These are phyloP conservation scores for Eutrema salsugineum DNA, from an alignment of 441 rosid species.

Conservation along the genomic window DNA sequence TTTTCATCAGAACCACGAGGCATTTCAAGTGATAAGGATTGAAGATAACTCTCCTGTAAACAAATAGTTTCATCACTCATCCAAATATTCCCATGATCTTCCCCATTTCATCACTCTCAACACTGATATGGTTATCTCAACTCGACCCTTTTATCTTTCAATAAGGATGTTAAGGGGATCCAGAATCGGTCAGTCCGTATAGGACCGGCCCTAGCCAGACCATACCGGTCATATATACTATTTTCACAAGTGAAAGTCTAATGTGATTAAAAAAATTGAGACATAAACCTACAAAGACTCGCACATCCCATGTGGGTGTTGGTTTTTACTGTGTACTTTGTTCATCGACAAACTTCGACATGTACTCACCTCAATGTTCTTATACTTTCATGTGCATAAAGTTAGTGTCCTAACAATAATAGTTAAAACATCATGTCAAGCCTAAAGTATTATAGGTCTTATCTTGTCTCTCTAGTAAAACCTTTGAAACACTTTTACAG, in stretches of 20 bases:
- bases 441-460: neutral
- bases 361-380: constrained; percentile 21
- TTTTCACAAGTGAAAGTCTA: neutral
- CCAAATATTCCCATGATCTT: neutral
- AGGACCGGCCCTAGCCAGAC: neutral
- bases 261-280: neutral
- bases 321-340: constrained; percentile 12
- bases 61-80: neutral
- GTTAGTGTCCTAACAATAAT: neutral
- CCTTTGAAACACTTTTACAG: neutral
- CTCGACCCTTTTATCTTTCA: neutral
- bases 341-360: constrained; percentile 23
- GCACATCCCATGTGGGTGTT: constrained; percentile 13
- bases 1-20: neutral
- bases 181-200: neutral
- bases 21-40: neutral
- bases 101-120: neutral
- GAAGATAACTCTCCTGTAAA: neutral
- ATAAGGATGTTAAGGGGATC: neutral
- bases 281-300: neutral
- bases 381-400: constrained; percentile 18
- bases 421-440: constrained; percentile 7
- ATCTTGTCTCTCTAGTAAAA: neutral
- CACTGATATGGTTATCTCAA: neutral
- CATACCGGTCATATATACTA: neutral